These are phyloP conservation scores for Hymenoscyphus scutula DNA, from an alignment of 2,329 filamentous ascomycete species.

Conservation along the genomic window DNA sequence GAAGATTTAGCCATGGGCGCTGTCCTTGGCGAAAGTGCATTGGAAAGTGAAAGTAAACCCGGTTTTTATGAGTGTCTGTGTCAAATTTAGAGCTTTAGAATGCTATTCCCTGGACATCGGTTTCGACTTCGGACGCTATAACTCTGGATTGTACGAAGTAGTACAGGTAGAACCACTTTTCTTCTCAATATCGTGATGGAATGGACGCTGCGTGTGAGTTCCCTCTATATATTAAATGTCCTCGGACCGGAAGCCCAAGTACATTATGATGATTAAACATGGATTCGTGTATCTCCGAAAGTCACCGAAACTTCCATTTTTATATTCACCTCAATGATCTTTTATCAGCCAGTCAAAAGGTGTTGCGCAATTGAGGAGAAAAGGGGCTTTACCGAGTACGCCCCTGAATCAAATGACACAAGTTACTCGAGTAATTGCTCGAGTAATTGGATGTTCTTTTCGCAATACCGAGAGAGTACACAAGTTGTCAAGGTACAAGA, in stretches of 20 bases:
- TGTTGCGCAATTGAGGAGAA: not conserved
- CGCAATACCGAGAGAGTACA: not conserved
- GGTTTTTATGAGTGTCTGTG: too few relatives aligned
- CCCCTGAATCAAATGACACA: not conserved
- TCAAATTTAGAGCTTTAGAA: too few relatives aligned
- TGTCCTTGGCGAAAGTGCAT: too few relatives aligned
- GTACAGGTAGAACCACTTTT: not conserved
- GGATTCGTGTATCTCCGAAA: not conserved
- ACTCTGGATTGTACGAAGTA: not conserved
- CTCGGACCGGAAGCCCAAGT: not conserved
- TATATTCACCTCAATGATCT: not conserved
- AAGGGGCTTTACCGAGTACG: slow-evolving; percentile 1
- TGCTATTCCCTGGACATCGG: not conserved
- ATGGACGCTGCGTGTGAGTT: not conserved
- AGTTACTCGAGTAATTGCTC: too few relatives aligned
- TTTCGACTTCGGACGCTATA: not conserved
- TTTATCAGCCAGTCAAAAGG: not conserved
- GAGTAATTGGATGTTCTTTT: too few relatives aligned
- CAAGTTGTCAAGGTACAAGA: not conserved
- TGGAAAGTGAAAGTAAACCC: too few relatives aligned
- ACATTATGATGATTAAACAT: not conserved
- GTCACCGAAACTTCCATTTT: not conserved
- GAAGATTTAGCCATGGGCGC: too few relatives aligned
- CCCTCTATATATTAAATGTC: not conserved
- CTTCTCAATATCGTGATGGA: not conserved